Percentiles rank a stretch among this genome's conserved stretches.
These are phyloP conservation scores for Pulveroboletus ravenelii DNA, from an alignment of 768 basidiomycete species.

Conservation along the genomic window DNA sequence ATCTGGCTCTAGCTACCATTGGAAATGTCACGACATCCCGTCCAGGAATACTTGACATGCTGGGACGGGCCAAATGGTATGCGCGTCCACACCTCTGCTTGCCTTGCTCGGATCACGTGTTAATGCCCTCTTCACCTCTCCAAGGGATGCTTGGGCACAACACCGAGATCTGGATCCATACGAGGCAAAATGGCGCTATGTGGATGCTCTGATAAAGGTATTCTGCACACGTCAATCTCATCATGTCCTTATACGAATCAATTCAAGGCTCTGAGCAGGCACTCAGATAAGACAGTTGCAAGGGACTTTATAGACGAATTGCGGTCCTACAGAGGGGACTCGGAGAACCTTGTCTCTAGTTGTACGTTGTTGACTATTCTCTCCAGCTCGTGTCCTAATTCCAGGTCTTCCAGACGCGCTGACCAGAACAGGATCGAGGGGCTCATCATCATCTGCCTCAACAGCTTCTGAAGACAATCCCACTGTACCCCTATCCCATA, in stretches of 20 bases:
- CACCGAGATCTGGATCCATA: conserved; percentile 74
- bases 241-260: not conserved
- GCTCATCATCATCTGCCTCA: conserved; percentile 64
- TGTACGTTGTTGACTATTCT: conserved; percentile 37
- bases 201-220: conserved; percentile 82
- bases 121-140: conserved; percentile 1
- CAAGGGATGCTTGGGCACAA: conserved; percentile 94
- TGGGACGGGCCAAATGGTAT: conserved; percentile 91
- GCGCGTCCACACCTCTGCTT: conserved; percentile 12
- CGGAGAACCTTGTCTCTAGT: conserved; percentile 59
- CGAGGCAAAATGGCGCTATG: conserved; percentile 88
- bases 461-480: conserved; percentile 43
- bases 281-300: conserved; percentile 79
- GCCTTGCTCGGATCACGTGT: conserved; percentile 19
- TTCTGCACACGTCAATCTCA: conserved; percentile 4
- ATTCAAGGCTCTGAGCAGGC: conserved; percentile 66
- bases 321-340: conserved; percentile 69
- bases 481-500: conserved; percentile 18
- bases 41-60: conserved; percentile 86
- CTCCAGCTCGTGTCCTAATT: not conserved
- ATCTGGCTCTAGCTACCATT: conserved; percentile 60
- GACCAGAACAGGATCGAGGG: conserved; percentile 40
- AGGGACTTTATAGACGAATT: conserved; percentile 72
- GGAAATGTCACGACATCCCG: conserved; percentile 79
- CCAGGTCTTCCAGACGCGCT: conserved; percentile 29